Evolutionary conservation across 2,329 filamentous ascomycete genomes (phyloP), one percentile per base, ranked within the genome.

Genomic region (Chaetomium sp.): DNA sequence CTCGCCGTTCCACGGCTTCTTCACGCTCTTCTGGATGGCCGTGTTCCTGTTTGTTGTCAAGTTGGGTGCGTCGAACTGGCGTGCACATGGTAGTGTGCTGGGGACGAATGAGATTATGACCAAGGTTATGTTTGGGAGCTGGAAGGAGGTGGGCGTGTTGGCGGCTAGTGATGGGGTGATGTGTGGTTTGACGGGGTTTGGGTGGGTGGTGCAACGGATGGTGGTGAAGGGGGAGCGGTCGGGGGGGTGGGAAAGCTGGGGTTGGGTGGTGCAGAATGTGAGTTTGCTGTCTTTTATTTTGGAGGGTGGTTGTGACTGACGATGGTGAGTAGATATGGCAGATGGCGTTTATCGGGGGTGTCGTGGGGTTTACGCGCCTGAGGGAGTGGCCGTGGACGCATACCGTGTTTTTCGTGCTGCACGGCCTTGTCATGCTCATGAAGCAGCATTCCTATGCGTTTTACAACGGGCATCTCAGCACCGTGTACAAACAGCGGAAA

Each of bases 301-400:
- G 1, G 37, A 33, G 5, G 1, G 11, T 48, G 19, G 4, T 47
- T 14, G 10, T 2, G 46, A 32, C 27, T 50, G 32, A 27, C 43
- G 45, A 5, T 53, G 44, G n/a, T 6, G n/a, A 1, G 6, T 48
- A 82, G 79, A 60, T 86, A 1, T 91, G 87, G 87, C 85, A 92
- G 71, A 73, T 76, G 0, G 59, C 75, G 11, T 91, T 86, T 63
- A 77, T 90, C 9, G 76, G 73, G 4, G 75, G 75, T 7, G 79
- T 86, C 3, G 73, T 91, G 5, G 80, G 78, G 51, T 81, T 87
- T 73, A 86, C 87, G 0, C 77, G 87, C 49, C 78, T 84, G 65
- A 79, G 87, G 4, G 81, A 89, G 50, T 92, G 88, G 88, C 86
- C 87, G 1, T 91, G 88, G 88, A 89, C 88, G 11, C 88, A 90